Percentiles rank a stretch among this genome's conserved stretches.
phyloP scores from a whole-genome alignment of 1,284 basidiomycete genomes.

The Ustanciosporium gigantosporum region DNA sequence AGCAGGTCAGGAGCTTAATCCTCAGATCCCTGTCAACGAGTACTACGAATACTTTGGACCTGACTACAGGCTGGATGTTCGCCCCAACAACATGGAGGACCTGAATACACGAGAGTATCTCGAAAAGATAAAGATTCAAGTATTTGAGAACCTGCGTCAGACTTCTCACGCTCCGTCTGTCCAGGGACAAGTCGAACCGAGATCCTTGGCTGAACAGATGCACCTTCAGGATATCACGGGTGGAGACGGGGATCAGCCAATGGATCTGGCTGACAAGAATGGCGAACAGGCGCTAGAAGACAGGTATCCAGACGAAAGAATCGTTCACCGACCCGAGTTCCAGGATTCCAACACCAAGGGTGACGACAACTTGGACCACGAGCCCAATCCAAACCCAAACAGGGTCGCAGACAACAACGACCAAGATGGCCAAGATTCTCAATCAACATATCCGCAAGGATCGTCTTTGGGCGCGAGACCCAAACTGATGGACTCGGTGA shows the following conservation, averaged over 20 bases:
- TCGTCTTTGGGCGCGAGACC: background rate
- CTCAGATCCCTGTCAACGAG: constrained; percentile 63
- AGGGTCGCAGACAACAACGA: constrained; percentile 6
- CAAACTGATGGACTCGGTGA: too few relatives aligned
- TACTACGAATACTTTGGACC: constrained; percentile 99
- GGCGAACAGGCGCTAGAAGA: constrained; percentile 28
- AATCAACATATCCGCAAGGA: too few relatives aligned
- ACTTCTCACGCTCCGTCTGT: constrained; percentile 50
- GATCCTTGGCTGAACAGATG: constrained; percentile 23
- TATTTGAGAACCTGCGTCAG: constrained; percentile 70
- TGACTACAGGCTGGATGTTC: constrained; percentile 95
- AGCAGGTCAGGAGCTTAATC: constrained; percentile 87
- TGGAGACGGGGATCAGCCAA: constrained; percentile 16
- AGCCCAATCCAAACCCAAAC: constrained; percentile 5
- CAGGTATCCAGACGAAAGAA: constrained; percentile 11
- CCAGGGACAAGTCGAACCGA: constrained; percentile 55
- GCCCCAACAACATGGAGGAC: constrained; percentile 92
- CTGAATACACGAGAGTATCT: constrained; percentile 91
- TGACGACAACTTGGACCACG: constrained; percentile 39
- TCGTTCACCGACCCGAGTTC: constrained; percentile 19
- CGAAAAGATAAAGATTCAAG: constrained; percentile 86
- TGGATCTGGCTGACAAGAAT: constrained; percentile 43
- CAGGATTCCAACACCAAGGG: constrained; percentile 35
- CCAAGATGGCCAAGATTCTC: too few relatives aligned
- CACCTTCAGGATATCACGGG: constrained; percentile 37